Evolutionary conservation across 2,329 filamentous ascomycete species (phyloP).

Genomic region (Aspergillus sp.): DNA sequence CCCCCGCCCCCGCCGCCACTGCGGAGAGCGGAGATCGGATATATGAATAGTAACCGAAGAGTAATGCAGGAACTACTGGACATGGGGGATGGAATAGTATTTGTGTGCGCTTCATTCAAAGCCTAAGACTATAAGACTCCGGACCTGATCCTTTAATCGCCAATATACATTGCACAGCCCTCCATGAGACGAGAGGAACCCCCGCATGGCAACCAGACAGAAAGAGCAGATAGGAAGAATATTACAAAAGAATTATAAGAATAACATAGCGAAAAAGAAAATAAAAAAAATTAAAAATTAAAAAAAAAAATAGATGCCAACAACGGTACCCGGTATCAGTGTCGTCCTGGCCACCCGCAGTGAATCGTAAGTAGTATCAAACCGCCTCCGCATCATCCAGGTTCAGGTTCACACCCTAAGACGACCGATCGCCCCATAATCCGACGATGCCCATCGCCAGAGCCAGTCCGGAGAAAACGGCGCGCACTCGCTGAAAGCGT

Average conservation of each 20-base stretch:
- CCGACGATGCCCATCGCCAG: slow-evolving; percentile 49
- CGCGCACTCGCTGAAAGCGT: slow-evolving; percentile 37
- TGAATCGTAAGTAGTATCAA: neutral
- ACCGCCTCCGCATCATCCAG: neutral
- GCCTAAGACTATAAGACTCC: neutral
- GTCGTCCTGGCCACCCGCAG: neutral
- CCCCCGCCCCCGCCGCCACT: slow-evolving; percentile 27
- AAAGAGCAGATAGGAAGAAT: neutral
- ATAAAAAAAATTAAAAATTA: neutral
- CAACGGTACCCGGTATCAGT: too few relatives aligned
- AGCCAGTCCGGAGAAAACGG: slow-evolving; percentile 41
- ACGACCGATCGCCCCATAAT: slow-evolving; percentile 46
- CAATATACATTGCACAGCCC: neutral
- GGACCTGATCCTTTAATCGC: neutral
- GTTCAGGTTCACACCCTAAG: neutral
- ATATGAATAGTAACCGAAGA: too few relatives aligned
- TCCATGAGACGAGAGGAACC: neutral
- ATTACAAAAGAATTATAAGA: neutral
- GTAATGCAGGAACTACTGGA: too few relatives aligned
- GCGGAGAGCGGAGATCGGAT: slow-evolving; percentile 6
- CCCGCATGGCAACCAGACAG: neutral
- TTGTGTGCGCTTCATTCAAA: too few relatives aligned
- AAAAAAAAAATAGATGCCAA: neutral
- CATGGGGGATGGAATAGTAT: too few relatives aligned
- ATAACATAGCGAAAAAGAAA: neutral